Percentiles rank a stretch among this genome's conserved stretches.
phyloP scores from a whole-genome alignment of 2,329 filamentous ascomycete species.

The Sphaerulina vaccinii region DNA sequence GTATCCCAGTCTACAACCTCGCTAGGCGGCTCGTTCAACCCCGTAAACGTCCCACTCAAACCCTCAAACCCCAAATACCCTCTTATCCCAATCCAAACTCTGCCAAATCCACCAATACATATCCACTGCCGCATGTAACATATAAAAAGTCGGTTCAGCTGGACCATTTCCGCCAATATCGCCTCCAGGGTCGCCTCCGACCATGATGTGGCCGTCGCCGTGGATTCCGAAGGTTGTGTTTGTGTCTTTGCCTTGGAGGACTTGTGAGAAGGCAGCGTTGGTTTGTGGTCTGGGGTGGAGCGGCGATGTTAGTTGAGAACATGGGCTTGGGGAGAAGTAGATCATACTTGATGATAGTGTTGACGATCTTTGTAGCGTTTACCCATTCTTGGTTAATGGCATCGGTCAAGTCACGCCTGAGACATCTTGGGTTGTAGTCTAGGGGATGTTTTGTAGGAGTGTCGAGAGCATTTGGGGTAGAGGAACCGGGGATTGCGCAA shows the following conservation, averaged over 20 bases:
- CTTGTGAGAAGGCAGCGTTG: slow-evolving; percentile 29
- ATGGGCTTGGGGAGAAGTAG: slow-evolving; percentile 22
- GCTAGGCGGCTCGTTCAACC: slow-evolving; percentile 1
- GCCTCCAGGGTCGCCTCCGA: slow-evolving; percentile 48
- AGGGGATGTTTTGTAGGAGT: too few relatives aligned
- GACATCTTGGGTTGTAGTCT: slow-evolving; percentile 29
- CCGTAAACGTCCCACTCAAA: slow-evolving; percentile 4
- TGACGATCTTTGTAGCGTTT: slow-evolving; percentile 25
- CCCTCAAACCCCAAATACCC: background rate
- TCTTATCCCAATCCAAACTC: slow-evolving; percentile 39
- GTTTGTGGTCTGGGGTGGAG: slow-evolving; percentile 23
- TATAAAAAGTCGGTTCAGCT: slow-evolving; percentile 49
- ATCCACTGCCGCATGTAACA: slow-evolving; percentile 52
- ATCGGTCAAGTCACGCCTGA: slow-evolving; percentile 34
- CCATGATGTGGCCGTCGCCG: slow-evolving; percentile 48
- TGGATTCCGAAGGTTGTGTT: slow-evolving; percentile 39
- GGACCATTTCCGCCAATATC: slow-evolving; percentile 48
- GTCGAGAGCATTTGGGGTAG: too few relatives aligned
- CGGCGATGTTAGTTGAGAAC: slow-evolving; percentile 22
- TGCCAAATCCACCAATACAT: slow-evolving; percentile 54
- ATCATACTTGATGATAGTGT: slow-evolving; percentile 34
- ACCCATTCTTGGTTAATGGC: slow-evolving; percentile 39
- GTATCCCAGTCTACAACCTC: background rate
- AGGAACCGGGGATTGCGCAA: too few relatives aligned
- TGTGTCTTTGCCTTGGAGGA: slow-evolving; percentile 30